Evolutionary conservation across 2,329 filamentous ascomycete genomes (phyloP), one percentile per base, ranked within the genome.

Genomic region (Trichothecium roseum): DNA sequence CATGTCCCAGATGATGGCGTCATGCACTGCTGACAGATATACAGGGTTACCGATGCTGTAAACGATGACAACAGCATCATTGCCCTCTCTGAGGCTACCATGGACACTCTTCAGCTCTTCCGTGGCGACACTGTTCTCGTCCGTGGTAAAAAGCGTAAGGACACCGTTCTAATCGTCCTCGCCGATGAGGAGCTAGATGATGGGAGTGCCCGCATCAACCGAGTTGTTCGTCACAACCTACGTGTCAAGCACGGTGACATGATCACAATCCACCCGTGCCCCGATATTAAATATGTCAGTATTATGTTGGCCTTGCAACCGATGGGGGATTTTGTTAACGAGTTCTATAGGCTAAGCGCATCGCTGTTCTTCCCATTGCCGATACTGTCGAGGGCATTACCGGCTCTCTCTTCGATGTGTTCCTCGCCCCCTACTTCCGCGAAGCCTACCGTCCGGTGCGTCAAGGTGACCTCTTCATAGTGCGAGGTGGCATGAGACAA

Each of bases 21-120:
- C 6, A 28, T 30, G 20, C 35, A 34, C 40, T 43, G 41, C 42
- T 57, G 34, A 53, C 44, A 33, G 6, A 28, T n/a, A 34, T 34
- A 28, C 54, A 94, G 87, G 69, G 91, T 98, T 47, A 96, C 91
- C 56, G 93, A 98, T 76, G 88, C 91, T 62, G 77, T 84, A 54
- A 98, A 94, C 67, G 91, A 98, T 81, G 91, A 98, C 69, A 98
- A 98, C 79, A 96, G 91, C 45, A 93, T 96, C 63, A 95, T 98
- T 57, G 86, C 87, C 49, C 78, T 98, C 41, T 95, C 91, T 40
- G 94, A 95, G 72, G 88, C 91, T 64, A 96, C 91, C 49, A 98
- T 98, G 91, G 91, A 98, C 66, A 80, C 82, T 42, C 81, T 98
- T 47, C 87, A 95, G 70, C 81, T 98, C 43, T 98, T 98, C 82